These are phyloP conservation scores for Pisolithus sp. DNA, from an alignment of 768 basidiomycete genomes.

Conservation along the genomic window DNA sequence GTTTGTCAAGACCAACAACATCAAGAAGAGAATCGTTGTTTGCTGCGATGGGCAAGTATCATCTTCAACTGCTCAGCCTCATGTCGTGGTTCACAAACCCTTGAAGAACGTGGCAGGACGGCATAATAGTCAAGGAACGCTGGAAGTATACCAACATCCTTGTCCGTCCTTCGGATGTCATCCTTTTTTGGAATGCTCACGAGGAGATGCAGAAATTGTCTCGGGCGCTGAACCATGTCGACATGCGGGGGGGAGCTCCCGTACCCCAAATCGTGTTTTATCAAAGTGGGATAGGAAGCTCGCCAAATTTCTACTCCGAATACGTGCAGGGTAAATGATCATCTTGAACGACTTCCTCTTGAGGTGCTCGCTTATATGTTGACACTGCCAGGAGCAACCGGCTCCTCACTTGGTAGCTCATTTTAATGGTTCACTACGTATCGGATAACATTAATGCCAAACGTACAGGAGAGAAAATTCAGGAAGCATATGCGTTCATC, in stretches of 20 bases:
- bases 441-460: neutral
- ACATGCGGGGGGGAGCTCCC: slow-evolving; percentile 35
- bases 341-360: neutral
- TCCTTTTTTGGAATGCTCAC: neutral
- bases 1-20: slow-evolving; percentile 3
- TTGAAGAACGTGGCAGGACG: slow-evolving; percentile 69
- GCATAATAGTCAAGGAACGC: slow-evolving; percentile 36
- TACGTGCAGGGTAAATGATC: slow-evolving; percentile 48
- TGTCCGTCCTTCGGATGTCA: slow-evolving; percentile 25
- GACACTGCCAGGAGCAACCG: slow-evolving; percentile 47
- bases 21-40: slow-evolving; percentile 57
- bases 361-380: slow-evolving; percentile 3
- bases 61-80: neutral
- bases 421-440: neutral
- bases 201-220: slow-evolving; percentile 40
- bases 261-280: slow-evolving; percentile 61
- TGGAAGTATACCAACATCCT: slow-evolving; percentile 53
- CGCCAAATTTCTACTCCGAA: slow-evolving; percentile 49
- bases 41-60: slow-evolving; percentile 67
- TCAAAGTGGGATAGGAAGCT: slow-evolving; percentile 56
- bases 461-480: slow-evolving; percentile 57
- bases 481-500: slow-evolving; percentile 77
- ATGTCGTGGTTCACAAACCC: neutral
- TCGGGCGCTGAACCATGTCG: slow-evolving; percentile 45
- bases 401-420: slow-evolving; percentile 49